Evolutionary conservation across 202 grass and related monocot species (phyloP).

Genomic region (Bolboschoenoplectus hybrid): DNA sequence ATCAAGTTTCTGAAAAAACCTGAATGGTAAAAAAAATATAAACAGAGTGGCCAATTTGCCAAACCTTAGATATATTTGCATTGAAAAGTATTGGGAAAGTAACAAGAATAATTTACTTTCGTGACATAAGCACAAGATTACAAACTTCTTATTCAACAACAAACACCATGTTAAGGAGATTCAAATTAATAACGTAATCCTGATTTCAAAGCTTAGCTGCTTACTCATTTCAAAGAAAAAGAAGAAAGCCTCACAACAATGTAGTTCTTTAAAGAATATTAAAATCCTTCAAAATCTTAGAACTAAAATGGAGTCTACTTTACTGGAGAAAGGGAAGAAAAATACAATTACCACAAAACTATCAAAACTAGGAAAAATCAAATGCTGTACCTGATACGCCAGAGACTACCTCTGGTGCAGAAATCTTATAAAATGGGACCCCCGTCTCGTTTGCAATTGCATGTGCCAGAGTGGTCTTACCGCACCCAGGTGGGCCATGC

Average conservation of each 20-base stretch:
- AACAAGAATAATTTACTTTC: slow-evolving; percentile 10
- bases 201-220: not conserved
- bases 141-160: not conserved
- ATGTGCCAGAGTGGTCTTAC: slow-evolving; percentile 83
- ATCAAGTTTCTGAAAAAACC: not conserved
- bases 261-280: not conserved
- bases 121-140: not conserved
- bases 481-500: slow-evolving; percentile 81
- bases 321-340: not conserved
- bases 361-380: not conserved
- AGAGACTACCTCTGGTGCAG: slow-evolving; percentile 71
- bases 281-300: not conserved
- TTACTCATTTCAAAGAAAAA: not conserved
- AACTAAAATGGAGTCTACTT: not conserved
- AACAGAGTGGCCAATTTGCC: not conserved
- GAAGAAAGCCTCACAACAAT: not conserved
- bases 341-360: not conserved
- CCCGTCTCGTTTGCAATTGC: slow-evolving; percentile 85
- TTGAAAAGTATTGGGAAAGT: not conserved
- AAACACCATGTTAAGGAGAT: not conserved
- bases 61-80: not conserved
- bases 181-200: not conserved
- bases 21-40: not conserved
- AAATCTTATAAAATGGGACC: slow-evolving; percentile 90
- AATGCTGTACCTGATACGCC: slow-evolving; percentile 66